Base-by-base conservation (phyloP, 345 rosid genomes). In the Ceriops tagal region DNA sequence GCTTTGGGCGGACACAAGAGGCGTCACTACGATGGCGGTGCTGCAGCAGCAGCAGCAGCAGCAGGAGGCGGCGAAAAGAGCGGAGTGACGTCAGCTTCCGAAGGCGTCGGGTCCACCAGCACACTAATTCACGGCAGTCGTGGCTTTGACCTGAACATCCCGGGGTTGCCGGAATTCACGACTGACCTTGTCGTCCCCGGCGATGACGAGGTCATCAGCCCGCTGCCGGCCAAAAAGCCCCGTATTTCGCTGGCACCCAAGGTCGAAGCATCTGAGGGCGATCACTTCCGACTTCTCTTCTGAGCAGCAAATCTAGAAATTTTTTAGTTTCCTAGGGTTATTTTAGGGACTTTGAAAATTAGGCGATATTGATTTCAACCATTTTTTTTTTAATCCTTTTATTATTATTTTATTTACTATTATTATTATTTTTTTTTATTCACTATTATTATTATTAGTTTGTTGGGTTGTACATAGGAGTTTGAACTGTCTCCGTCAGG, bases 1-100 rank as follows among this genome's bases (percentile, higher is more conserved):
- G 96, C 87, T 52, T 64, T 92, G 75, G 92, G 88, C 61, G 87
- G 92, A 53, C 97, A 89, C 43, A 78, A 69, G 52, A 60, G 79
- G 68, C 32, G 75, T 34, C 79, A 75, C 68, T 75, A 70, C 61
- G 79, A 71, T 8, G 78, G 75, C 47, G 63, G 67, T 39, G 32
- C 30, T 3, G 73, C 58, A 13, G 27, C 58, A 53, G 27, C 28
- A n/a, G 58, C 46, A 10, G 16, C 13, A 39, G 46, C 15, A 10
- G 15, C 1, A 43, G 16, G 68, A 21, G 69, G 61, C 19, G 64
- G 63, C 18, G 78, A 66, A 16, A 70, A 70, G 58, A 65, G 74
- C 3, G 78, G 66, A 19, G 67, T 34, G 26, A 47, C 68, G 16
- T 60, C 77, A 20, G 21, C 46, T 21, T 69, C 78, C 26, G 67